These are phyloP conservation scores for Globisporangium parvum DNA, from an alignment of 352 stramenopile genomes.

Conservation along the genomic window DNA sequence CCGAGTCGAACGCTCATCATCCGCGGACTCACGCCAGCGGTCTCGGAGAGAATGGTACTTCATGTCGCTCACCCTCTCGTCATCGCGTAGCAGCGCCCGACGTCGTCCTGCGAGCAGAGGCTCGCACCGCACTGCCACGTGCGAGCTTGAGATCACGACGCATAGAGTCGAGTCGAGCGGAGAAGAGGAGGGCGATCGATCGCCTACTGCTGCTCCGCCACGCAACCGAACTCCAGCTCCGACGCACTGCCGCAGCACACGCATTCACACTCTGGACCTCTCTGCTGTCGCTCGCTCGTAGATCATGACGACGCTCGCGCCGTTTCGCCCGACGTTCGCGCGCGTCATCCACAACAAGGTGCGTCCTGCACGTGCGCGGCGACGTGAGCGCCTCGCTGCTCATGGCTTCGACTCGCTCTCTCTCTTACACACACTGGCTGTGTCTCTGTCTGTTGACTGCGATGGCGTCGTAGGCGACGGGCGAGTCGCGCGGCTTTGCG, in stretches of 20 bases:
- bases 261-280: constrained; percentile 14
- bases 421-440: background rate
- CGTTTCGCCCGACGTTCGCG: constrained; percentile 41
- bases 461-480: constrained; percentile 29
- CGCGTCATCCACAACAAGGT: constrained; percentile 72
- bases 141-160: background rate
- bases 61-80: constrained; percentile 40
- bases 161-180: background rate
- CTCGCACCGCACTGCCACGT: background rate
- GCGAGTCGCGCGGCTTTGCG: constrained; percentile 66
- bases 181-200: background rate
- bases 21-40: constrained; percentile 37
- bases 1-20: constrained; percentile 64
- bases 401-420: constrained; percentile 5
- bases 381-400: background rate
- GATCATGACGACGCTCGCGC: constrained; percentile 46
- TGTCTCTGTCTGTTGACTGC: background rate
- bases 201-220: background rate
- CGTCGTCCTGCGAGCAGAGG: constrained; percentile 2
- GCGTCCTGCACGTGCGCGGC: background rate
- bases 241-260: background rate
- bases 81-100: background rate
- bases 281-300: constrained; percentile 18
- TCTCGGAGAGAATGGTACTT: constrained; percentile 66
- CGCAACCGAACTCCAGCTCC: background rate